Evolutionary conservation across 176 grass and related monocot species (phyloP).

Genomic region (Ensete ventricosum): DNA sequence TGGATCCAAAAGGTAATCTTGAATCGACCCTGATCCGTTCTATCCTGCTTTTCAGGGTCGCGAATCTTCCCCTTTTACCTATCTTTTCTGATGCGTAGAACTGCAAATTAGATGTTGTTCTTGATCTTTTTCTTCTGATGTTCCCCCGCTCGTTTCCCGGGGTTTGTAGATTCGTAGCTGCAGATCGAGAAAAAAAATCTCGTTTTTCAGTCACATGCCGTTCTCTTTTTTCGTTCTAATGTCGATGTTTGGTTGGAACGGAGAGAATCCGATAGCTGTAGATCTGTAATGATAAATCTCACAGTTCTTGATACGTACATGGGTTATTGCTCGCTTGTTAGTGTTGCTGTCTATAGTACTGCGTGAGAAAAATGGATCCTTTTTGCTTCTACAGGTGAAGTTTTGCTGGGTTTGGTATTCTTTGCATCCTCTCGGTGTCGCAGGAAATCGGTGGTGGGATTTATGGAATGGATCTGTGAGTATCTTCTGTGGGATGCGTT

Average conservation of each 20-base stretch:
- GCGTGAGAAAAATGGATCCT: not conserved
- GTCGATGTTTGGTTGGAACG: not conserved
- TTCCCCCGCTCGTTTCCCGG: not conserved
- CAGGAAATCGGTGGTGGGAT: slow-evolving; percentile 58
- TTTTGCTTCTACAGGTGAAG: slow-evolving; percentile 10
- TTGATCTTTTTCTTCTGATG: not conserved
- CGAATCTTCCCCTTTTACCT: not conserved
- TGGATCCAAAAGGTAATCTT: slow-evolving; percentile 13
- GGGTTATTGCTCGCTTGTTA: not conserved
- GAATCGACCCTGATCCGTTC: no score
- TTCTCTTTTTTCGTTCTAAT: not conserved
- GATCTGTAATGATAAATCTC: not conserved
- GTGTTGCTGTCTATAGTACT: not conserved
- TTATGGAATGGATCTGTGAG: slow-evolving; percentile 73
- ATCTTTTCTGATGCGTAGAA: not conserved
- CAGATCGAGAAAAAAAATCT: not conserved
- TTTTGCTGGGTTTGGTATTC: slow-evolving; percentile 7
- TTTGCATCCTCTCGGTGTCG: not conserved
- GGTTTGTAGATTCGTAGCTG: not conserved
- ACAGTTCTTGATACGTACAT: not conserved
- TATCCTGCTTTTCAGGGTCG: not conserved
- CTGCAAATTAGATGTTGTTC: no score
- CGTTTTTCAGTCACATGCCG: not conserved
- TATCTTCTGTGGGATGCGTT: slow-evolving; percentile 89
- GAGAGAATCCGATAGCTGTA: not conserved